Percentiles rank a stretch among this genome's conserved stretches.
Evolutionary conservation across 148 eudicot species (phyloP).

Genomic region (Arbutus unedo): DNA sequence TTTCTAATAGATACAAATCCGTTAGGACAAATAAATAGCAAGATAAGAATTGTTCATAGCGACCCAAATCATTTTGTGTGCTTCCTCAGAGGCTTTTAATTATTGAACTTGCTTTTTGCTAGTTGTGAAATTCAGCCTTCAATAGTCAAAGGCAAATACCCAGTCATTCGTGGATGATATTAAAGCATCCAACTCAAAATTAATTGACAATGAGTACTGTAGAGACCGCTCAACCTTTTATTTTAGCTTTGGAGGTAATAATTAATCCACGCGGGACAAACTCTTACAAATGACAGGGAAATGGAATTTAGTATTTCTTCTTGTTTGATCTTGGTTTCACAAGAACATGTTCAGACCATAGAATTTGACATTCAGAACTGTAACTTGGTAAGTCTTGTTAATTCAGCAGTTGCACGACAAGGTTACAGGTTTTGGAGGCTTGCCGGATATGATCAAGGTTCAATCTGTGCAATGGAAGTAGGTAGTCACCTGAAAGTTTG

Average conservation of each 20-base stretch:
- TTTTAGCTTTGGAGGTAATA: too few species aligned
- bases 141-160: not conserved
- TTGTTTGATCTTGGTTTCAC: not conserved
- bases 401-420: conserved; percentile 50
- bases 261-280: too few species aligned
- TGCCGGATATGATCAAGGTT: conserved; percentile 65
- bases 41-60: not conserved
- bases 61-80: not conserved
- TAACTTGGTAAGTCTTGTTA: conserved; percentile 7
- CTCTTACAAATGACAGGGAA: too few species aligned
- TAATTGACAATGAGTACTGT: too few species aligned
- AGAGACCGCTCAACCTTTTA: too few species aligned
- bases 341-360: not conserved
- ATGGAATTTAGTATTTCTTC: not conserved
- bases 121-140: not conserved
- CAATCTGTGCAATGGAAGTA: conserved; percentile 96
- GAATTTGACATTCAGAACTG: conserved; percentile 1
- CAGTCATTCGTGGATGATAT: not conserved
- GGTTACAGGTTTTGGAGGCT: conserved; percentile 45
- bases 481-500: conserved; percentile 70
- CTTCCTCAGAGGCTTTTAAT: not conserved
- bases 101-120: not conserved
- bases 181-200: too few species aligned
- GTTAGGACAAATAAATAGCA: not conserved
- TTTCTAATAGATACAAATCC: not conserved